Evolutionary conservation across 352 stramenopile species (phyloP), one percentile per base, ranked within the genome.

Genomic region (Phytophthora niederhauseri): DNA sequence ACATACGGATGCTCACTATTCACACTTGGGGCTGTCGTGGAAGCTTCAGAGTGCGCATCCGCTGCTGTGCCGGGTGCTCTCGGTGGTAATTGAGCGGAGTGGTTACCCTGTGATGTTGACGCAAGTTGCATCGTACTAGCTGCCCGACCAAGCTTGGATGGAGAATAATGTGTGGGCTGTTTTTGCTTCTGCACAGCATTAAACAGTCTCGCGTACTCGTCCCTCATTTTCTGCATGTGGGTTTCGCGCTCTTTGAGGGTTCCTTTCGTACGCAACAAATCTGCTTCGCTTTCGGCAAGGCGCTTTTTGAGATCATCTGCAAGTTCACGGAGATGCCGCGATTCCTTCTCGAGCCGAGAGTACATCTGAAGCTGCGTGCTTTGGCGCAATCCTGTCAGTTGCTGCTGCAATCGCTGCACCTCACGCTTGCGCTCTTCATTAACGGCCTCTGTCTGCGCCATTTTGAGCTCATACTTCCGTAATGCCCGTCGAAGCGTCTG

Each of bases 161-260:
- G 65, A 14, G 73, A 72, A 24, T 64, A 68, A 24, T 72, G 69
- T 2, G 24, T 20, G 19, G 64, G 57, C 20, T 78, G 76, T 67
- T 91, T 92, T 66, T 83, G 70, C 72, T 87, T 90, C 43, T 93
- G 86, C 14, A 94, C 64, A 28, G 78, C 80, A 17, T 64, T 65
- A 46, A 94, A 94, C 12, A 94, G 57, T 38, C 82, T 89, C 56
- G 84, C 81, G 66, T 94, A 94, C 61, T 94, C 86, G 43, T 85
- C 73, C 36, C 84, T 87, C 85, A 90, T 93, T 24, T 77, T 70
- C 14, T 80, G 68, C 26, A 89, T 76, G n/a, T 75, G 59, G 7
- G 43, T 43, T 11, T 89, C 81, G 14, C 80, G 77, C 60, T 90
- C 81, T 63, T 89, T 91, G 11, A 91, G 50, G 2, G 61, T 45